Percentiles rank a stretch among this genome's conserved stretches.
Evolutionary conservation across 768 basidiomycete genomes (phyloP).

Genomic region (Daedaleopsis nitida): DNA sequence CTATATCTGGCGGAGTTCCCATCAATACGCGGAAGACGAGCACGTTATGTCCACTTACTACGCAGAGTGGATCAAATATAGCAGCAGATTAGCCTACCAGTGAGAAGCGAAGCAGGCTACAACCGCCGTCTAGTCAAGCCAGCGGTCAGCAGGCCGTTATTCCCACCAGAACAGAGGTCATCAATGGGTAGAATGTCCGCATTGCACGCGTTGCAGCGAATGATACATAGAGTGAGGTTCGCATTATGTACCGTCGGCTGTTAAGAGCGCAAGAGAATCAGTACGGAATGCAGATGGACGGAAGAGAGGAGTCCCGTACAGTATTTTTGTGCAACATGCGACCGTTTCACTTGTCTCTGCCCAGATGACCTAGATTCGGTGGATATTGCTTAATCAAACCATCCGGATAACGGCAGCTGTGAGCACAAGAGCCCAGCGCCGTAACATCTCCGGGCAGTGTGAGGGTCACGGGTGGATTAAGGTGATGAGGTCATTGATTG

Average conservation of each 20-base stretch:
- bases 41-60: not conserved
- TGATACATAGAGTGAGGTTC: no score
- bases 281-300: not conserved
- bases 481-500: no score
- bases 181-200: no score
- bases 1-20: not conserved
- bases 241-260: no score
- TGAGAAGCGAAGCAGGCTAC: not conserved
- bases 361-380: no score
- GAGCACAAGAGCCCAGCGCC: no score
- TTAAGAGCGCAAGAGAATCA: not conserved
- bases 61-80: not conserved
- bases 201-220: no score
- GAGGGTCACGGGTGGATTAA: no score
- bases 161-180: not conserved
- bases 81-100: not conserved
- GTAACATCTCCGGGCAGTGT: no score
- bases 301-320: not conserved
- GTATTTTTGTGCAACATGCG: not conserved
- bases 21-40: not conserved
- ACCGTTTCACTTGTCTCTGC: no score
- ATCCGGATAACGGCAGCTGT: no score
- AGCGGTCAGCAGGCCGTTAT: not conserved
- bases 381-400: no score
- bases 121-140: not conserved